Conservation (phyloP, 495 filamentous ascomycete genomes). For the Darksidea phi region DNA sequence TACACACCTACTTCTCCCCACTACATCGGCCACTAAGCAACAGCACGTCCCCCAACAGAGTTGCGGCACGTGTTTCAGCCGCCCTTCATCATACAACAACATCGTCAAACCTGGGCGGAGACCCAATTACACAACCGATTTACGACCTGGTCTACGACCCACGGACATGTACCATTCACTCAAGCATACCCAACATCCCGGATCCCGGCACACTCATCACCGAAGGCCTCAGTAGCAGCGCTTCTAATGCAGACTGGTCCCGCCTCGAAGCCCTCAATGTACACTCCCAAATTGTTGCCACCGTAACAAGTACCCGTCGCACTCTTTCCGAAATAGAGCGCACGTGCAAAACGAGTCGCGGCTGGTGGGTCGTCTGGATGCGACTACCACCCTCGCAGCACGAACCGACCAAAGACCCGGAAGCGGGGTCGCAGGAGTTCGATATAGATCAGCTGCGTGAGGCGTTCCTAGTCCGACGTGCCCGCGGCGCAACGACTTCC, state of each 20-base stretch:
- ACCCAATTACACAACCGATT: slow-evolving; percentile 52
- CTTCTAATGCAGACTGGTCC: slow-evolving; percentile 53
- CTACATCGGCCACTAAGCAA: slow-evolving; percentile 68
- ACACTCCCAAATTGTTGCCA: slow-evolving; percentile 79
- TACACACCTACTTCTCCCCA: slow-evolving; percentile 78
- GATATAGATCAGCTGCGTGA: slow-evolving; percentile 48
- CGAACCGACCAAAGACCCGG: slow-evolving; percentile 3
- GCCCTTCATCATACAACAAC: slow-evolving; percentile 35
- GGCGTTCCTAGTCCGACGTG: slow-evolving; percentile 75
- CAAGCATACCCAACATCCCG: slow-evolving; percentile 89
- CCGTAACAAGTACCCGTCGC: slow-evolving; percentile 61
- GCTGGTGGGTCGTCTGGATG: slow-evolving; percentile 98
- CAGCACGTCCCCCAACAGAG: slow-evolving; percentile 61
- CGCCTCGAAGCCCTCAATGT: slow-evolving; percentile 87
- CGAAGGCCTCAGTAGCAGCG: slow-evolving; percentile 29
- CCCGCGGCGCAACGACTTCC: slow-evolving; percentile 61
- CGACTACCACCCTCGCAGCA: slow-evolving; percentile 54
- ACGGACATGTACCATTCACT: slow-evolving; percentile 68
- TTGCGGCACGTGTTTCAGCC: slow-evolving; percentile 51
- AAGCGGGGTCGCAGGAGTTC: slow-evolving; percentile 16
- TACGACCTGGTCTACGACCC: slow-evolving; percentile 89
- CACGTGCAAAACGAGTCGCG: slow-evolving; percentile 86
- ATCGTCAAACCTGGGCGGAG: slow-evolving; percentile 33
- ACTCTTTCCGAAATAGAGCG: slow-evolving; percentile 63
- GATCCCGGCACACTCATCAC: slow-evolving; percentile 49